Evolutionary conservation across 352 stramenopile genomes (phyloP).

Genomic region (Globisporangium radiosum): DNA sequence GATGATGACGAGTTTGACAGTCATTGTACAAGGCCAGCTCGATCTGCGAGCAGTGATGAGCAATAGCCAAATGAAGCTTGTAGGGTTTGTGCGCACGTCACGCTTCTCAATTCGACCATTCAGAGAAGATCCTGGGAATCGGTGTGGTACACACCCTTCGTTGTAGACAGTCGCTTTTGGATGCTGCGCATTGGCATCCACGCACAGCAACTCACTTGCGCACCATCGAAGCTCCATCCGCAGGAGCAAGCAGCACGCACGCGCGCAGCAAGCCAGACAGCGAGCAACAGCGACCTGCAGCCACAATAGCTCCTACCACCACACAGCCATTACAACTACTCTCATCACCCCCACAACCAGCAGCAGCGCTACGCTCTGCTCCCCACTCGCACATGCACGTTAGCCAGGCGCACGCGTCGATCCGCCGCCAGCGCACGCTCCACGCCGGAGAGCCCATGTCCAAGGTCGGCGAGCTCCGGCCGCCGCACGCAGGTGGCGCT

Average conservation of each 20-base stretch:
- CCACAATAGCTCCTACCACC: no score
- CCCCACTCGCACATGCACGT: conserved; percentile 42
- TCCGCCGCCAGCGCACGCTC: conserved; percentile 44
- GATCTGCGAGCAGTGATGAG: no score
- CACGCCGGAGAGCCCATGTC: conserved; percentile 20
- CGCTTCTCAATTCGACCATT: no score
- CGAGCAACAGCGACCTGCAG: not conserved
- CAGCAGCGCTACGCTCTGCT: not conserved
- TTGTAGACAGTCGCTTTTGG: no score
- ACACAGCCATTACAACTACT: no score
- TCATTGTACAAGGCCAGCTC: no score
- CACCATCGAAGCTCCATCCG: not conserved
- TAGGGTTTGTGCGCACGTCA: no score
- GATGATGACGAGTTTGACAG: no score
- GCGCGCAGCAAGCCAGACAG: not conserved
- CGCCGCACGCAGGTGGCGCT: not conserved
- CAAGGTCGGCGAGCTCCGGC: conserved; percentile 8
- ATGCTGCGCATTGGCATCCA: no score
- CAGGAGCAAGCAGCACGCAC: not conserved
- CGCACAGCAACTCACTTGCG: no score
- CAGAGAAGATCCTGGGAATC: not conserved
- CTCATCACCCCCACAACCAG: not conserved
- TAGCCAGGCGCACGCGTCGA: conserved; percentile 46
- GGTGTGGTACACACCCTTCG: not conserved
- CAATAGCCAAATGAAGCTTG: no score